Base-by-base conservation (phyloP, 371 early-diverging fungal genomes). In the Umbelopsis sp. region DNA sequence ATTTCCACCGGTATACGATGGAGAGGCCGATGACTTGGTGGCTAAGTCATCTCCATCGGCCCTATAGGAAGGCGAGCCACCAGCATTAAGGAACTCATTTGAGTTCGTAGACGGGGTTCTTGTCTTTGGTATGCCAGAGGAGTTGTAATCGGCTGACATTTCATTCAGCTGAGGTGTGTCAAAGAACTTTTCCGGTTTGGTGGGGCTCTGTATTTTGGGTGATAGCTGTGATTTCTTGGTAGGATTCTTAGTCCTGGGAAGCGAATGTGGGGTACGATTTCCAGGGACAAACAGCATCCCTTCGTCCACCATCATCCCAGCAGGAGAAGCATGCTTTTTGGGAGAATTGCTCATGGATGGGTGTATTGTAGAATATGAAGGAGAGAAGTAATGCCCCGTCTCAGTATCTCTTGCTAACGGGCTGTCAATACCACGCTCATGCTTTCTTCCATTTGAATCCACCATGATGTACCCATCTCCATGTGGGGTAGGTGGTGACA, bases 241-340 rank as follows among this genome's bases (percentile, higher is more conserved):
- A 16, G 57, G 9, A 35, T 35, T 35, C 29, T 12, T 57, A 18
- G 12, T 37, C 32, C 35, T 57, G 2, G 57, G 35, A 11, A 29
- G 20, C 18, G 6, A 20, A n/a, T 7, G 48, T 48, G n/a, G n/a
- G 18, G 14, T 48, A 7, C 48, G 48, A 16, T 48, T 48, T 16
- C 18, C 35, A 18, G 57, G 57, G 1, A 35, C 29, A 29, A 57
- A 57, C 35, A 57, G n/a, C 18, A 57, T 57, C 6, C 57, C 57
- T 32, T 57, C 57, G 14, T 57, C 57, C 10, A 57, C 57, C 18
- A 57, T 18, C 29, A 57, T 18, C 7, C 57, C 57, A 18, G 57
- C 35, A 6, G 57, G 57, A 3, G 57, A 32, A 0, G 29, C 57
- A 11, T 57, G 35, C 3, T 35, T 29, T 57, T 35, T 57, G 14